Base-by-base conservation (phyloP, 2,329 filamentous ascomycete genomes). In the Trichoderma koningiopsis region DNA sequence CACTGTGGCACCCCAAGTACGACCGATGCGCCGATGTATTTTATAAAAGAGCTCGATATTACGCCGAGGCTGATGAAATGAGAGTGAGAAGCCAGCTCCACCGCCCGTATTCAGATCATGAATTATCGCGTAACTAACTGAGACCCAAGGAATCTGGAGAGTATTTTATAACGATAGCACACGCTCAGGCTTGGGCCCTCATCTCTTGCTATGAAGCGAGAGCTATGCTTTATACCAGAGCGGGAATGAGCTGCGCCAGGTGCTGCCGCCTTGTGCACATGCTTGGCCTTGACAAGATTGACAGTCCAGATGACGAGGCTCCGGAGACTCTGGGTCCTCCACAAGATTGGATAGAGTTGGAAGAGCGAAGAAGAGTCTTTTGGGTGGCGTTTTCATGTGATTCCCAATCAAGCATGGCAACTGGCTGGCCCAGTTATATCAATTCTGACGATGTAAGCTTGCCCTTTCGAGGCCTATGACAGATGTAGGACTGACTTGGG, bases 321-420 rank as follows among this genome's bases (percentile, higher is more conserved):
- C 92, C 94, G 72, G 91, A 93, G 68, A 91, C 90, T 53, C 76
- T 97, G 6, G 83, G 88, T 3, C 90, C 92, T 1, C 85, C 93
- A 0, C 87, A 86, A 73, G 92, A 93, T 75, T 97, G 93, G 93
- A 89, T 88, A 0, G 95, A 97, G 71, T 72, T 83, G 22, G 84
- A 86, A 70, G 94, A 98, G 78, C 86, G 94, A 62, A 86, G 95
- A 68, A 86, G 95, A 72, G 90, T 92, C 0, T 97, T 97, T 74
- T 97, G 95, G 95, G 88, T 90, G 73, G 86, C 89, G 0, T 97
- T 95, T 75, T 91, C 90, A 73, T 85, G 92, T 52, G 94, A 97
- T 77, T 87, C 92, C 31, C 96, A 96, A 79, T 90, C 92, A 3
- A 93, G 91, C 74, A 92, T 97, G 62, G 93, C 93, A 11, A 97